Base-by-base conservation (phyloP, 345 rosid species). In the Pseudoturritis turrita region DNA sequence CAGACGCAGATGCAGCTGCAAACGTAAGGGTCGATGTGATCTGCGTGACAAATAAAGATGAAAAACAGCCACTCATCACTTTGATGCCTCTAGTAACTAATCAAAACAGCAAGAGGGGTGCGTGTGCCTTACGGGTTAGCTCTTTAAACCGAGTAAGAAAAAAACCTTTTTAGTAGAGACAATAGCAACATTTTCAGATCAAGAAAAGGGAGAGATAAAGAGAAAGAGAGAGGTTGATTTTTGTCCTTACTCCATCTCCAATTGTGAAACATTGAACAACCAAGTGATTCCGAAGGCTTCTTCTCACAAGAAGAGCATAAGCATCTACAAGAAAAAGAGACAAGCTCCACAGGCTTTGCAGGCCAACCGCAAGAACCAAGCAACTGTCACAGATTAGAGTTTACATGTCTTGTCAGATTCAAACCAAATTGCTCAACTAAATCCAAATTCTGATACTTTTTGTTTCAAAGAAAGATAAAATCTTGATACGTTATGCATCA, bases 311-410 rank as follows among this genome's bases (percentile, higher is more conserved):
- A 37, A 92, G 79, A 17, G 96, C 89, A 79, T 87, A 87, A 53
- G 79, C 56, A 71, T 92, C 91, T 5, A 87, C 64, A 23, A 88
- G 19, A 9, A 89, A 86, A 37, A 92, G 80, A 33, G 81, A 84
- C 49, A 89, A 67, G 79, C 95, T 89, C 98, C 96, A 92, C 67
- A 88, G 41, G 66, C 85, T 76, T 81, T 92, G 98, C 72, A 89
- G 55, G 65, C 89, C 67, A 68, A 82, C 82, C 55, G 98, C 92
- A 33, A 86, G 76, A 50, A 89, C 91, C 7, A 89, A 83, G 80
- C 84, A 85, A 68, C 95, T 89, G 86, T 83, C 45, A 35, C 44
- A 79, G 3, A 53, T 26, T 47, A 64, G 55, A 62, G 29, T 36
- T n/a, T 53, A 4, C 7, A 37, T 47, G 37, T 33, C 25, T 63